These are phyloP conservation scores for Penicillium pancosmium DNA, from an alignment of 495 filamentous ascomycete species.

Conservation along the genomic window DNA sequence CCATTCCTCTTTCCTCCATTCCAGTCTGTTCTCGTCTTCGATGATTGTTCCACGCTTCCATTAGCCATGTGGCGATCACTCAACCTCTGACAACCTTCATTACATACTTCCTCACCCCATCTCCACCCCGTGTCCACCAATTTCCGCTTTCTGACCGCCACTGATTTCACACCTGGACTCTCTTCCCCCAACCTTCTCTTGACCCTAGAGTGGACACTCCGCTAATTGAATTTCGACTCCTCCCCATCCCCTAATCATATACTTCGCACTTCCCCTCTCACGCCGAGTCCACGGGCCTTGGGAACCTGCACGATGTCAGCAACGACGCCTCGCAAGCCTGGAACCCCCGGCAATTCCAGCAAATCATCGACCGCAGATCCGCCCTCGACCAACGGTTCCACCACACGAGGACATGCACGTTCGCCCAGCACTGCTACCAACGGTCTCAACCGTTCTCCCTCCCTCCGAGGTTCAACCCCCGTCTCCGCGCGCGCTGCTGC, in stretches of 20 bases:
- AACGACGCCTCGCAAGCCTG: slow-evolving; percentile 47
- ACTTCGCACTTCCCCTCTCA: slow-evolving; percentile 7
- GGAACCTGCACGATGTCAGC: slow-evolving; percentile 44
- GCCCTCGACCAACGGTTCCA: slow-evolving; percentile 38
- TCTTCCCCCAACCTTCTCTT: slow-evolving; percentile 9
- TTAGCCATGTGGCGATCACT: slow-evolving; percentile 32
- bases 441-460: slow-evolving; percentile 45
- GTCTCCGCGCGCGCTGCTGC: slow-evolving; percentile 70
- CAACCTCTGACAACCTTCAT: slow-evolving; percentile 30
- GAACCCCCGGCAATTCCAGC: slow-evolving; percentile 42
- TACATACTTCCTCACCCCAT: slow-evolving; percentile 19
- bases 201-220: slow-evolving; percentile 4
- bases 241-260: slow-evolving; percentile 22
- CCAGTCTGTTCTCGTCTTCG: slow-evolving; percentile 25
- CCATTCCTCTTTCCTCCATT: slow-evolving; percentile 24
- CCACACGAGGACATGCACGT: slow-evolving; percentile 45
- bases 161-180: slow-evolving; percentile 21
- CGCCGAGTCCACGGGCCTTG: slow-evolving; percentile 20
- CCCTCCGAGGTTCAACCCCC: slow-evolving; percentile 53
- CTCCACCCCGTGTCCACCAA: slow-evolving; percentile 26
- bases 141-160: slow-evolving; percentile 33
- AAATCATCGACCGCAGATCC: slow-evolving; percentile 43
- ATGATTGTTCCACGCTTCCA: slow-evolving; percentile 24
- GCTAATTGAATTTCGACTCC: slow-evolving; percentile 7
- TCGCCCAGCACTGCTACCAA: slow-evolving; percentile 45